Base-by-base conservation (phyloP, 805 yeast genomes). In the Grigorovia humatica region DNA sequence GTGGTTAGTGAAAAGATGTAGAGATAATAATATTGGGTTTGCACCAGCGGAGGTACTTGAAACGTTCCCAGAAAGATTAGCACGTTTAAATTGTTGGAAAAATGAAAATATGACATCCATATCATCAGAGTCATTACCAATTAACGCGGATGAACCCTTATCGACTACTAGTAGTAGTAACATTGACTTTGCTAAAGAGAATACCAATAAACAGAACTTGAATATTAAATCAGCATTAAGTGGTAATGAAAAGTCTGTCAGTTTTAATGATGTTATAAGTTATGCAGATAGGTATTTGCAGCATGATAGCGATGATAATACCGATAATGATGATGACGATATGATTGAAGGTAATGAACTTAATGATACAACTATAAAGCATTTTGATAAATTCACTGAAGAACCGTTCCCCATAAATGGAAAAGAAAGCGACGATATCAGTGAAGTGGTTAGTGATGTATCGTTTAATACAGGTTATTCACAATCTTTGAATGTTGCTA, bases 21-120 rank as follows among this genome's bases (percentile, higher is more conserved):
- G 64, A 46, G 85, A 82, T 63, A 82, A 82, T 2, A 77, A 81
- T 57, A 81, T 91, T 50, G 99, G 99, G 1, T 93, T 90, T 72
- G 95, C 95, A 1, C 99, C 99, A 1, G 98, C 97, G 1, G 99
- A 93, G 66, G 81, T 93, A 52, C 71, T 93, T 41, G 99, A 93
- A 67, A 88, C 96, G 0, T 89, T 87, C 55, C 85, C 82, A 47
- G 99, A 93, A 68, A 74, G 98, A 53, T 70, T 93, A 50, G 99
- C 99, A 0, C 75, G 98, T 51, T 73, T 90, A 43, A 93, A 93
- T 65, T 87, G 96, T 68, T 88, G 91, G 80, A 83, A 88, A 58
- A 91, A 91, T 68, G 96, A 88, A 66, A 88, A 84, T 49, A 59
- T 65, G 60, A 56, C 63, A 9, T 56, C 62, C 4, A 52, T 57